Conservation (phyloP, 768 basidiomycete species). For the Termitomyces sp. region DNA sequence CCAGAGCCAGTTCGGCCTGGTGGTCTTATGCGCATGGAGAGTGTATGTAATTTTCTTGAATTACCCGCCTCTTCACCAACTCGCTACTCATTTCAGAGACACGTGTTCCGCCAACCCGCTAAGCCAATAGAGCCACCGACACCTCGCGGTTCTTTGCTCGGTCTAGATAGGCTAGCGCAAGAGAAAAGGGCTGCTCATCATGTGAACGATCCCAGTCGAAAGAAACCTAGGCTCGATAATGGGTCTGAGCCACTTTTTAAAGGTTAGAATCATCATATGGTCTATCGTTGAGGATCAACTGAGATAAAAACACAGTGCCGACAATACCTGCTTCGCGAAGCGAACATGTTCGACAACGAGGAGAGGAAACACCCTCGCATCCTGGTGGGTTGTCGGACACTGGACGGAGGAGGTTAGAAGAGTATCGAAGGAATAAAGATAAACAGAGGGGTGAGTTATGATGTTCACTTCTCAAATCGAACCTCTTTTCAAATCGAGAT, state of each 20-base stretch:
- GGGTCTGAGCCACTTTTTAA: slow-evolving; percentile 78
- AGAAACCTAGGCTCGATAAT: slow-evolving; percentile 60
- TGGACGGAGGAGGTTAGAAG: slow-evolving; percentile 69
- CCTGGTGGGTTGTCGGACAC: slow-evolving; percentile 82
- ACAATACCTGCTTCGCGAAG: slow-evolving; percentile 52
- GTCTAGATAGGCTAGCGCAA: slow-evolving; percentile 81
- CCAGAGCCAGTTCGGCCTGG: slow-evolving; percentile 75
- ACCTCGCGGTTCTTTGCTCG: slow-evolving; percentile 74
- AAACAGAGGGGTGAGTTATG: slow-evolving; percentile 54
- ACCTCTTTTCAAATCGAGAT: slow-evolving; percentile 3
- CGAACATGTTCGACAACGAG: slow-evolving; percentile 63
- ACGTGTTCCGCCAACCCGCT: slow-evolving; percentile 75
- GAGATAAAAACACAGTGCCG: slow-evolving; percentile 59
- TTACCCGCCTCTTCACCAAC: background rate
- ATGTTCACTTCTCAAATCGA: background rate
- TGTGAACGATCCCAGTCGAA: slow-evolving; percentile 49
- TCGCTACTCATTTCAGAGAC: slow-evolving; percentile 43
- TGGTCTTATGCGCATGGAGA: slow-evolving; percentile 67
- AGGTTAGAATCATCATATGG: slow-evolving; percentile 41
- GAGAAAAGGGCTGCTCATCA: slow-evolving; percentile 74
- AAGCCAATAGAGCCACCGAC: slow-evolving; percentile 72
- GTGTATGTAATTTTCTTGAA: slow-evolving; percentile 31
- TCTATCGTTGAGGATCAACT: background rate
- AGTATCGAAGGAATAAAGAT: slow-evolving; percentile 65
- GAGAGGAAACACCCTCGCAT: slow-evolving; percentile 91